Evolutionary conservation across 164 flowering plant genomes (phyloP).

Genomic region (Nymphaea thermarum): DNA sequence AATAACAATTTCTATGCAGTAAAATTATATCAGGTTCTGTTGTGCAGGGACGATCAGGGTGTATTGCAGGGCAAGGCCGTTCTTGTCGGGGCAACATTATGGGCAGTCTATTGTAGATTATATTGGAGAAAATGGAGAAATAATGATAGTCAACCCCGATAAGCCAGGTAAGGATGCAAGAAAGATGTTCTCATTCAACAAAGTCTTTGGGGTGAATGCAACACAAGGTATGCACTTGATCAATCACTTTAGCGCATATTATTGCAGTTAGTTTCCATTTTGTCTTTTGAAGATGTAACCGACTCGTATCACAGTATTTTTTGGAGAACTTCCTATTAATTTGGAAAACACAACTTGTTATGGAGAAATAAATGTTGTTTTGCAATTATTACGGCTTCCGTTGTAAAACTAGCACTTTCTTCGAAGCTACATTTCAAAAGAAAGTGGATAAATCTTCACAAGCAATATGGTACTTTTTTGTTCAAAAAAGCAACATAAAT

Average conservation of each 20-base stretch:
- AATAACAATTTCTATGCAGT: no score
- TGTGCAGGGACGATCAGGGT: conserved; percentile 74
- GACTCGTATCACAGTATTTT: neutral
- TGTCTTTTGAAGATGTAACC: neutral
- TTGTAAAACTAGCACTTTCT: neutral
- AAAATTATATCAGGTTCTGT: neutral
- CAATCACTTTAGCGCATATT: neutral
- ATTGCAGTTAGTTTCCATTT: neutral
- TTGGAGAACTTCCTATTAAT: neutral
- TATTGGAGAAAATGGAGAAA: conserved; percentile 80
- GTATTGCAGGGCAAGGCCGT: conserved; percentile 80
- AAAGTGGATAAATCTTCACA: no score
- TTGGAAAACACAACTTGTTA: neutral
- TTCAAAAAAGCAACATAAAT: no score
- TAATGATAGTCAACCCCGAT: conserved; percentile 65
- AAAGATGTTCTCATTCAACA: conserved; percentile 57
- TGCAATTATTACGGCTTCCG: neutral
- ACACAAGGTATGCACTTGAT: conserved; percentile 44
- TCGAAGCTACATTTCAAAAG: no score
- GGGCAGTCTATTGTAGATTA: conserved; percentile 54
- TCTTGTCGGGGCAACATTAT: conserved; percentile 41
- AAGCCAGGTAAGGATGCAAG: conserved; percentile 77
- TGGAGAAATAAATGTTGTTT: neutral
- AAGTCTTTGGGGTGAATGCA: conserved; percentile 49
- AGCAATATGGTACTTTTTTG: no score